Evolutionary conservation across 768 basidiomycete species (phyloP).

Genomic region (Boletus subparvulus): DNA sequence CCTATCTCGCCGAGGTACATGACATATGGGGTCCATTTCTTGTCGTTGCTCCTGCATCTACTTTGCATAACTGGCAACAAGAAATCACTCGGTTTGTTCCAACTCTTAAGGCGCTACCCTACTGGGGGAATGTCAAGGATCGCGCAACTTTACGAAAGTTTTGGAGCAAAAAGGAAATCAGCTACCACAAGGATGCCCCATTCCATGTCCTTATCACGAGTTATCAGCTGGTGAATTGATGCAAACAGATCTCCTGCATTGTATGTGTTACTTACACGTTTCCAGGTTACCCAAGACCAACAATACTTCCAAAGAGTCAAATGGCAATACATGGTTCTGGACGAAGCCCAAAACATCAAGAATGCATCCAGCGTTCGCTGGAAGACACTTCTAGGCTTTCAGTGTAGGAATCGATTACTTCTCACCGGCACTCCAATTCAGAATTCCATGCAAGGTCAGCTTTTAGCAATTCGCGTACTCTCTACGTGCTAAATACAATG

Average conservation of each 20-base stretch:
- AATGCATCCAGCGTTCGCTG: conserved; percentile 93
- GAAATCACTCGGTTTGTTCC: conserved; percentile 97
- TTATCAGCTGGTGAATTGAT: conserved; percentile 78
- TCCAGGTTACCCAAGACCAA: conserved; percentile 90
- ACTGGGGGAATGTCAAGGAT: conserved; percentile 98
- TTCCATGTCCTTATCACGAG: conserved; percentile 97
- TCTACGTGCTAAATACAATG: conserved; percentile 3
- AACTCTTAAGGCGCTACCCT: conserved; percentile 88
- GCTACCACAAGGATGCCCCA: conserved; percentile 90
- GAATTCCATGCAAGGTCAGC: conserved; percentile 96
- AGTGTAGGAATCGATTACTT: conserved; percentile 91
- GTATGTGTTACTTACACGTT: conserved; percentile 2
- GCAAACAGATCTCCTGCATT: background rate
- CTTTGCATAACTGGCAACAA: conserved; percentile 99
- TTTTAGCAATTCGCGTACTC: background rate
- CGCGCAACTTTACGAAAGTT: conserved; percentile 92
- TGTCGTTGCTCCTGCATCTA: conserved; percentile 95
- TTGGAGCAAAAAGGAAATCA: conserved; percentile 97
- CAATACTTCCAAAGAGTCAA: conserved; percentile 97
- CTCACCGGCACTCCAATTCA: conserved; percentile 98
- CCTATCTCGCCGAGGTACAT: conserved; percentile 94
- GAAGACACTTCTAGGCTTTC: conserved; percentile 95
- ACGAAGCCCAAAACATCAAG: conserved; percentile 99
- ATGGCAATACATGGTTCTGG: conserved; percentile 99
- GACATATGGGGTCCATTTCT: conserved; percentile 99